A percentile compares a stretch with the other conserved stretches of the same genome.
Conservation (phyloP, 176 grass and related monocot genomes). For the Oryza glaberrima region DNA sequence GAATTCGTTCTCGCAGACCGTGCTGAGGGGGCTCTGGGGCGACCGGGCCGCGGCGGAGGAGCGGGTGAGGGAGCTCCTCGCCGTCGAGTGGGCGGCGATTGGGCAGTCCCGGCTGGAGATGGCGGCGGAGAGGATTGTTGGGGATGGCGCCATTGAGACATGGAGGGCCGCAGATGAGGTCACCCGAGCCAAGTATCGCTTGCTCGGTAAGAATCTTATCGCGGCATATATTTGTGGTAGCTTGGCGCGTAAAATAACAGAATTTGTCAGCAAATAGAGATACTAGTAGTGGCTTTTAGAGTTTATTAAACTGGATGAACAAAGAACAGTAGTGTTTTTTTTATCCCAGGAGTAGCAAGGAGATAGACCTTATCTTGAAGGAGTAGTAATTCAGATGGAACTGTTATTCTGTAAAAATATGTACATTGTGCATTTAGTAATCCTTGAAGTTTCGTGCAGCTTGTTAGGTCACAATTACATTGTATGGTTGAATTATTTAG, state of each 20-base stretch:
- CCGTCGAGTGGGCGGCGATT: constrained; percentile 38
- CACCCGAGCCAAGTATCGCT: constrained; percentile 10
- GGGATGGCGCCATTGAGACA: constrained; percentile 29
- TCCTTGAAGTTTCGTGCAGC: background rate
- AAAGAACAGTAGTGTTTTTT: background rate
- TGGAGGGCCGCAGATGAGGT: constrained; percentile 26
- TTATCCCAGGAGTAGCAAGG: background rate
- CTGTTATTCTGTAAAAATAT: background rate
- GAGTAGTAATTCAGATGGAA: background rate
- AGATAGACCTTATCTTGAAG: background rate
- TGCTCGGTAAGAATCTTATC: constrained; percentile 44
- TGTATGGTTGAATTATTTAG: background rate
- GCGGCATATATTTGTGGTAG: background rate
- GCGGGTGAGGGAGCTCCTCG: constrained; percentile 47
- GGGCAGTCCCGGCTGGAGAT: constrained; percentile 44
- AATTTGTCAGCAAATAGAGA: background rate
- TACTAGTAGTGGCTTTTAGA: background rate
- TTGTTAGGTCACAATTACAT: background rate
- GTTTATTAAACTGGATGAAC: background rate
- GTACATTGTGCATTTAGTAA: background rate
- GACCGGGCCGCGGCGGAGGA: constrained; percentile 27
- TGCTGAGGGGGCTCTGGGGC: constrained; percentile 24
- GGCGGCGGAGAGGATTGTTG: constrained; percentile 40
- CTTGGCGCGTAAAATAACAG: background rate
- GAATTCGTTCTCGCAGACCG: constrained; percentile 31